Evolutionary conservation across 768 basidiomycete species (phyloP).

Genomic region (Psilocybe cyanescens): DNA sequence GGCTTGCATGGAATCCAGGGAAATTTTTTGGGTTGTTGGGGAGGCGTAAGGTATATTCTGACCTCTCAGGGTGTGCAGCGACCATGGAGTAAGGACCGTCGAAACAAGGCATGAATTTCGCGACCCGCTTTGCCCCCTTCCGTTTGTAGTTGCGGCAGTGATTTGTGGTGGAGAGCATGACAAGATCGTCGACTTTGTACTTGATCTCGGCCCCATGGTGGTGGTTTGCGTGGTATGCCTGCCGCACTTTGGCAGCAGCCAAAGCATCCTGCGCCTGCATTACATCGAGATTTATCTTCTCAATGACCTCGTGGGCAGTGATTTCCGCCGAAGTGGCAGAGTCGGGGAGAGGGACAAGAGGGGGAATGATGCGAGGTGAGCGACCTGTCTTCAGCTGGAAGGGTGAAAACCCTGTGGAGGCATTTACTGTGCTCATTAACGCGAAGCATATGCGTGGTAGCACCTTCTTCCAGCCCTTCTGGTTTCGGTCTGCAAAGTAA

Average conservation of each 20-base stretch:
- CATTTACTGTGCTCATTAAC: conserved; percentile 37
- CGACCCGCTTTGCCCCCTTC: conserved; percentile 30
- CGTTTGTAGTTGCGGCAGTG: conserved; percentile 31
- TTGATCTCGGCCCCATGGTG: conserved; percentile 19
- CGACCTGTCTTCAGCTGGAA: conserved; percentile 32
- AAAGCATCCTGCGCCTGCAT: conserved; percentile 6
- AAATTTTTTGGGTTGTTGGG: conserved; percentile 27
- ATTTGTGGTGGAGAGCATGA: conserved; percentile 39
- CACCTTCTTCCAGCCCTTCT: conserved; percentile 32
- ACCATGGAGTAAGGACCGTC: conserved; percentile 31
- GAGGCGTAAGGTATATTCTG: conserved; percentile 31
- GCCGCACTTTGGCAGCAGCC: conserved; percentile 15
- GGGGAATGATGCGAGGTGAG: conserved; percentile 30
- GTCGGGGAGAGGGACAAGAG: conserved; percentile 16
- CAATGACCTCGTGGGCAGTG: conserved; percentile 1
- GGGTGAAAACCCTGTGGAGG: conserved; percentile 32
- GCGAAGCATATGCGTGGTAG: conserved; percentile 33
- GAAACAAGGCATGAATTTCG: conserved; percentile 45
- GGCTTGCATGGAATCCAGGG: conserved; percentile 37
- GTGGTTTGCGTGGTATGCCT: conserved; percentile 35
- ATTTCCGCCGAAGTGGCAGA: not conserved
- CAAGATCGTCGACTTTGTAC: conserved; percentile 35
- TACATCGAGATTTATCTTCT: not conserved
- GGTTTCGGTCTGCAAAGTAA: conserved; percentile 31
- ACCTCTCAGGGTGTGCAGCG: conserved; percentile 14